phyloP scores from a whole-genome alignment of 2,329 filamentous ascomycete species.

The Aspergillus sp. region DNA sequence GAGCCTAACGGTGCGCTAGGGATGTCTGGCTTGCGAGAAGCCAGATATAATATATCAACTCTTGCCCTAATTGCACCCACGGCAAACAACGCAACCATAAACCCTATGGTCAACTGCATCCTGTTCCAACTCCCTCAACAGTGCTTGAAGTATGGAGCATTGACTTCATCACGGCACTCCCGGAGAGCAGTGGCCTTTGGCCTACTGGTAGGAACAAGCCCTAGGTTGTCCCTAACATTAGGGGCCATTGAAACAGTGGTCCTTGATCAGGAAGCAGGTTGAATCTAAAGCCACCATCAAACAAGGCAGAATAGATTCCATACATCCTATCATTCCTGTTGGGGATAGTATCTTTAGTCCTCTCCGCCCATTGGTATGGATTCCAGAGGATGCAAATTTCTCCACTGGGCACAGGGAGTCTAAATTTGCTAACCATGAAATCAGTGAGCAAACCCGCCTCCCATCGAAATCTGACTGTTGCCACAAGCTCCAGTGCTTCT shows the following conservation, averaged over 20 bases:
- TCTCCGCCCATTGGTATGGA: background rate
- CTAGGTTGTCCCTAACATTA: too few relatives aligned
- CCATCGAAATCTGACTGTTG: conserved; percentile 4
- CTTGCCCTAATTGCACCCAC: too few relatives aligned
- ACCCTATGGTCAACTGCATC: too few relatives aligned
- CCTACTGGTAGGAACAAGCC: too few relatives aligned
- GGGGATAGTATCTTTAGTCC: background rate
- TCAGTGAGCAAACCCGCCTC: conserved; percentile 6
- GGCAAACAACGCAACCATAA: too few relatives aligned
- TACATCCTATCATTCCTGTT: background rate
- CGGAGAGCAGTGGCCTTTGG: too few relatives aligned
- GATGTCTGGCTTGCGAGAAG: too few relatives aligned
- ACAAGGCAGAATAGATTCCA: background rate
- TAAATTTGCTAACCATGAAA: conserved; percentile 1
- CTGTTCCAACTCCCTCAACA: too few relatives aligned
- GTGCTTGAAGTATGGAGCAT: too few relatives aligned
- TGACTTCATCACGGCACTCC: too few relatives aligned
- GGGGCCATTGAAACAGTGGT: background rate
- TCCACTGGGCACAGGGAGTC: conserved; percentile 2
- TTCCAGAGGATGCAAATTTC: conserved; percentile 7
- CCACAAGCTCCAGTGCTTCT: background rate
- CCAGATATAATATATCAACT: too few relatives aligned
- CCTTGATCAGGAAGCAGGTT: background rate
- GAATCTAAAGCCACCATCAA: background rate
- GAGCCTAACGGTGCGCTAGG: too few relatives aligned